Evolutionary conservation across 208 protist species (phyloP), one percentile per base, ranked within the genome.

Genomic region (Leishmania gerbilli): DNA sequence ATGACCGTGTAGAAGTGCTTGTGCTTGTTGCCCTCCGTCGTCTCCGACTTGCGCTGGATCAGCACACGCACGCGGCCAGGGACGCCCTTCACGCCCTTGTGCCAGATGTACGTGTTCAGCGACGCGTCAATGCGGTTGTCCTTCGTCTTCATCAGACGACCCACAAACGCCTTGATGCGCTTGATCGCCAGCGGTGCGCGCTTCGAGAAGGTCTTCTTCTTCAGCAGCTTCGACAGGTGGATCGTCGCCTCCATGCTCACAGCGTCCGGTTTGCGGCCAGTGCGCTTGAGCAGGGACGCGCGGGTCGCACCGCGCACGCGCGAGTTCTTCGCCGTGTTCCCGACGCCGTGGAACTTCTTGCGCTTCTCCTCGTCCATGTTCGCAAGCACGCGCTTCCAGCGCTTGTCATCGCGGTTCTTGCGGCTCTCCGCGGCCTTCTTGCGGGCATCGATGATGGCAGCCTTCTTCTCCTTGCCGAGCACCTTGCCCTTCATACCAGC

Each of bases 71-170:
- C 95, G 80, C 99, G 95, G 92, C 93, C 86, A 72, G 98, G 99
- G 40, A 93, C 91, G 74, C 94, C 93, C 91, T 98, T 98, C 92
- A 98, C 93, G 81, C 99, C 99, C 89, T 98, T 96, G 87, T 93
- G 94, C 99, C 98, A 99, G 77, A 99, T 81, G 90, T 92, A 96
- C 84, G 97, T 99, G 96, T 99, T 99, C 76, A 99, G 93, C 78
- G 94, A 95, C 67, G 95, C 90, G 81, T 99, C 98, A 77, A 99
- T 93, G 87, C 98, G 97, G 87, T 99, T 99, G 87, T 99, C 99
- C 74, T 95, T 96, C 78, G 99, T 99, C 85, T 98, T 98, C 98
- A 99, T 99, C 84, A 93, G 77, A 89, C 98, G 95, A 71, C 87
- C 87, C 60, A 99, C 99, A 84, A 99, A 99, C 58, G 91, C 78